These are phyloP conservation scores for Podaxis carcinomalis DNA, from an alignment of 768 basidiomycete genomes.

Conservation along the genomic window DNA sequence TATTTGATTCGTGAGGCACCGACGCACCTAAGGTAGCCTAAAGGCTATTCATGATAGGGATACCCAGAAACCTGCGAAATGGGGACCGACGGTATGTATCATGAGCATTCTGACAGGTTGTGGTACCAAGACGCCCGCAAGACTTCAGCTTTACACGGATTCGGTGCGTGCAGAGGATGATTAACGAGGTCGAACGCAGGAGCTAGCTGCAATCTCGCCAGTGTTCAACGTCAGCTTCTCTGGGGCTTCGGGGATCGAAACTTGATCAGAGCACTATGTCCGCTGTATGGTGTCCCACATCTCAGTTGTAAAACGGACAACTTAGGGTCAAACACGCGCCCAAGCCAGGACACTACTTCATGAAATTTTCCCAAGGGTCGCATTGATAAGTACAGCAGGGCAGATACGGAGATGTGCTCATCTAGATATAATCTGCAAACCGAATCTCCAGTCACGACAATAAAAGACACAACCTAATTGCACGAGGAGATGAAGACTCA, in stretches of 20 bases:
- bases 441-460: not conserved
- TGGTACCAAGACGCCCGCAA: not conserved
- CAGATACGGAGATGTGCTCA: not conserved
- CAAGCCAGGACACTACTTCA: not conserved
- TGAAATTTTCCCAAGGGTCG: not conserved
- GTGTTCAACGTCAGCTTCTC: not conserved
- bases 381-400: slow-evolving; percentile 5
- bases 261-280: not conserved
- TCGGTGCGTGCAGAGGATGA: not conserved
- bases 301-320: too few species aligned
- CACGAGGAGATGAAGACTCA: not conserved
- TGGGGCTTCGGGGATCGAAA: not conserved
- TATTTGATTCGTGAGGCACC: not conserved
- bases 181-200: not conserved
- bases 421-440: not conserved
- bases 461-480: not conserved
- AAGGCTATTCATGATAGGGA: not conserved
- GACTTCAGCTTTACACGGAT: not conserved
- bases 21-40: not conserved
- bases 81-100: not conserved
- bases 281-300: too few species aligned
- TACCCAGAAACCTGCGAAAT: not conserved
- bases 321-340: not conserved
- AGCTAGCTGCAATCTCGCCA: not conserved
- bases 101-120: not conserved